phyloP scores from a whole-genome alignment of 768 basidiomycete genomes.

The Pleurotus cornucopiae region DNA sequence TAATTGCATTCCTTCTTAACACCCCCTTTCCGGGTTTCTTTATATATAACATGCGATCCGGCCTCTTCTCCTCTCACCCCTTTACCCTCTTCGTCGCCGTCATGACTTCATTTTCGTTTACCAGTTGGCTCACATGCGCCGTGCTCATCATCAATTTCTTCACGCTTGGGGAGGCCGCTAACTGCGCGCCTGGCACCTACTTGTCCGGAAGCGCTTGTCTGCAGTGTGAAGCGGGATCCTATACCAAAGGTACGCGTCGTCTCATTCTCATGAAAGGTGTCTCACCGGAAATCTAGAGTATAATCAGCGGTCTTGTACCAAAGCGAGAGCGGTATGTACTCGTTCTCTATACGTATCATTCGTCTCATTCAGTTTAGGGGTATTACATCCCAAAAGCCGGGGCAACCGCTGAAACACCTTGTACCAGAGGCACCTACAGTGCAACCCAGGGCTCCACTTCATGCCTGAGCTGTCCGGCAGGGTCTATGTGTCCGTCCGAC shows the following conservation, averaged over 20 bases:
- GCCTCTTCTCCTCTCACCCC: no score
- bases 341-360: neutral
- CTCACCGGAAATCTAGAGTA: neutral
- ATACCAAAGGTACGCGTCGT: neutral
- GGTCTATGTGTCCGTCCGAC: constrained; percentile 18
- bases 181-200: neutral
- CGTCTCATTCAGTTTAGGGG: constrained; percentile 6
- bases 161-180: neutral
- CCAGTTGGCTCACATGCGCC: no score
- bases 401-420: constrained; percentile 17
- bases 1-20: no score
- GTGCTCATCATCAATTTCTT: neutral
- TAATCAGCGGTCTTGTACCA: neutral
- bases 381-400: constrained; percentile 17
- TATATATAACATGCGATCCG: no score
- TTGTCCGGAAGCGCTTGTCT: neutral
- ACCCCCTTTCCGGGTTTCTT: no score
- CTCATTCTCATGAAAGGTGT: no score
- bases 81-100: no score
- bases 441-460: constrained; percentile 6
- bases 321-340: neutral
- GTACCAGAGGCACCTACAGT: constrained; percentile 15
- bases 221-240: neutral
- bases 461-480: constrained; percentile 15
- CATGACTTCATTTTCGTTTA: no score